Percentiles rank a stretch among this genome's conserved stretches.
phyloP scores from a whole-genome alignment of 495 filamentous ascomycete genomes.

The Bacidia rubella region DNA sequence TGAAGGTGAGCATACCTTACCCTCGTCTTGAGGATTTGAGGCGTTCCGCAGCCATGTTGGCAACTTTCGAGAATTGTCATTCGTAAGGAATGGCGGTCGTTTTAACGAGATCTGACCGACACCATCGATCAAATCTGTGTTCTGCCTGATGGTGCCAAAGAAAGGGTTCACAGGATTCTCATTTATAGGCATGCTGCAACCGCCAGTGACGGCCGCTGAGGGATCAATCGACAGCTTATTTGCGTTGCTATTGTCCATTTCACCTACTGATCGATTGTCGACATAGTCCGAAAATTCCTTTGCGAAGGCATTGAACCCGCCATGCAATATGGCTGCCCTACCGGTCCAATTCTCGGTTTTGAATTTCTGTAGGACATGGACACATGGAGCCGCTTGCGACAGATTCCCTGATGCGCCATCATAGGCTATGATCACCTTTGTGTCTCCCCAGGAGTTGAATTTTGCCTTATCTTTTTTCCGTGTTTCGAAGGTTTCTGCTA shows the following conservation, averaged over 20 bases:
- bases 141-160: conserved; percentile 91
- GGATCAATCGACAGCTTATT: conserved; percentile 34
- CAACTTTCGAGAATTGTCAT: conserved; percentile 31
- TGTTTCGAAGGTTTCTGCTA: conserved; percentile 70
- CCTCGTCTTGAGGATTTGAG: conserved; percentile 50
- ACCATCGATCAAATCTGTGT: conserved; percentile 88
- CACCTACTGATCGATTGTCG: conserved; percentile 12
- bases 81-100: conserved; percentile 41
- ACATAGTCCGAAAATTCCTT: conserved; percentile 35
- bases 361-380: conserved; percentile 90
- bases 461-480: conserved; percentile 54
- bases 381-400: conserved; percentile 61
- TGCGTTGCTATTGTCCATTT: conserved; percentile 11
- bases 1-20: conserved; percentile 34
- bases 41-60: conserved; percentile 69
- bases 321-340: conserved; percentile 52
- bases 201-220: conserved; percentile 60
- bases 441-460: conserved; percentile 63
- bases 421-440: conserved; percentile 73
- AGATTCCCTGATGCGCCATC: conserved; percentile 60
- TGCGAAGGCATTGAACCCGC: conserved; percentile 40
- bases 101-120: conserved; percentile 80
- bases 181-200: conserved; percentile 65
- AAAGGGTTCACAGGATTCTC: conserved; percentile 69
- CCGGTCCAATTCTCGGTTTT: conserved; percentile 71